These are phyloP conservation scores for Pichia kluyveri DNA, from an alignment of 805 yeast species.

Conservation along the genomic window DNA sequence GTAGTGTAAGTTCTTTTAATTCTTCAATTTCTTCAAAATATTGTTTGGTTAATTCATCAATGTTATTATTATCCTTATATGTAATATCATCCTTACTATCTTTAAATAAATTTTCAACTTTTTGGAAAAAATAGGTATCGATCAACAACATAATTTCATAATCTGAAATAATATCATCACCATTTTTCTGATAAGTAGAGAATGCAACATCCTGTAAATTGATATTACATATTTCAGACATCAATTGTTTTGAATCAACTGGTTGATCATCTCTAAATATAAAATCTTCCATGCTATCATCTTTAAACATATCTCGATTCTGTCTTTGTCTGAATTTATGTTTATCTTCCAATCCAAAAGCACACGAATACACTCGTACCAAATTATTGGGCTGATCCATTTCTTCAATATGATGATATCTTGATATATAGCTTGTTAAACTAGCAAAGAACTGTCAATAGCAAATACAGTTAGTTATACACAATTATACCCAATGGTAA, in stretches of 20 bases:
- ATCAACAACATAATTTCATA: slow-evolving; percentile 3
- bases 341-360: slow-evolving; percentile 2
- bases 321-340: not conserved
- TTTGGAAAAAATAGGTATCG: slow-evolving; percentile 1
- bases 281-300: not conserved
- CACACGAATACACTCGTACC: slow-evolving; percentile 2
- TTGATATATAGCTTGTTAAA: too few relatives aligned
- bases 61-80: too few relatives aligned
- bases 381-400: not conserved
- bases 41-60: not conserved
- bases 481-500: too few relatives aligned
- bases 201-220: not conserved
- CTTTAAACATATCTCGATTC: not conserved
- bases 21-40: not conserved
- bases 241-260: slow-evolving; percentile 1
- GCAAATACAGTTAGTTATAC: too few relatives aligned
- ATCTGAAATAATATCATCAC: not conserved
- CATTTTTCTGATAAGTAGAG: not conserved
- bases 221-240: slow-evolving; percentile 2
- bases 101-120: not conserved
- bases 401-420: not conserved
- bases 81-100: not conserved
- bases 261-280: not conserved
- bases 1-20: slow-evolving; percentile 3
- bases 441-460: too few relatives aligned